These are phyloP conservation scores for Penicillium sp. DNA, from an alignment of 2,329 filamentous ascomycete genomes.

Conservation along the genomic window DNA sequence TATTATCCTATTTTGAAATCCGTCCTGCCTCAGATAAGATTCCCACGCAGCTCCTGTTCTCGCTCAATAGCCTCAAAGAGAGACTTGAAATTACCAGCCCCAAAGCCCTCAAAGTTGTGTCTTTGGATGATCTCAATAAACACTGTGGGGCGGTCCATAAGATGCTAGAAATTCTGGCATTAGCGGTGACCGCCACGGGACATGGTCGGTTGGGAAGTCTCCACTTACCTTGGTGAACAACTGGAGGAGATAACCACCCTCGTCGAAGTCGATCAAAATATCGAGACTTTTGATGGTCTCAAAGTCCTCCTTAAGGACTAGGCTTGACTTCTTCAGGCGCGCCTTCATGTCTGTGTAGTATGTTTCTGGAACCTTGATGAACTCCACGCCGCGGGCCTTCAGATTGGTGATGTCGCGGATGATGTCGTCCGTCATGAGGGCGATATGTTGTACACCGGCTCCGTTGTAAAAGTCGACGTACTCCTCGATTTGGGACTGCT, in stretches of 20 bases:
- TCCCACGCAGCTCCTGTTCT: slow-evolving; percentile 85
- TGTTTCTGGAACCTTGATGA: slow-evolving; percentile 84
- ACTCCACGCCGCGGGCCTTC: slow-evolving; percentile 85
- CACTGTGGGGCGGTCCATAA: slow-evolving; percentile 93
- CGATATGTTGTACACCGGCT: slow-evolving; percentile 90
- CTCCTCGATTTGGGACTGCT: slow-evolving; percentile 93
- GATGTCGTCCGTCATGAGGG: slow-evolving; percentile 80
- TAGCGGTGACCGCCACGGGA: background rate
- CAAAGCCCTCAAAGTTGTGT: slow-evolving; percentile 88
- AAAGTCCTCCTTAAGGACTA: slow-evolving; percentile 76
- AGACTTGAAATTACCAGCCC: slow-evolving; percentile 94
- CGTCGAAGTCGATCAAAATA: slow-evolving; percentile 94
- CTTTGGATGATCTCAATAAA: slow-evolving; percentile 97
- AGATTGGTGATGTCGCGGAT: slow-evolving; percentile 75
- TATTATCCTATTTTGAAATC: too few species aligned
- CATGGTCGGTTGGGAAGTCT: background rate
- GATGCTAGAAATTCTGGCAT: slow-evolving; percentile 55
- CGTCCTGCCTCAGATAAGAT: slow-evolving; percentile 55
- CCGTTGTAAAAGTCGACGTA: slow-evolving; percentile 89
- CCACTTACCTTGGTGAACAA: slow-evolving; percentile 69
- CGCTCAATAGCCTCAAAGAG: slow-evolving; percentile 94
- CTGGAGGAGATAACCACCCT: slow-evolving; percentile 79
- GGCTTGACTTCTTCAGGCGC: slow-evolving; percentile 67
- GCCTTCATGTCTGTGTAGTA: slow-evolving; percentile 81
- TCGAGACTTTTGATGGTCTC: slow-evolving; percentile 76